Percentiles rank a stretch among this genome's conserved stretches.
These are phyloP conservation scores for Dissophora globulifera DNA, from an alignment of 192 early-diverging fungal species.

Conservation along the genomic window DNA sequence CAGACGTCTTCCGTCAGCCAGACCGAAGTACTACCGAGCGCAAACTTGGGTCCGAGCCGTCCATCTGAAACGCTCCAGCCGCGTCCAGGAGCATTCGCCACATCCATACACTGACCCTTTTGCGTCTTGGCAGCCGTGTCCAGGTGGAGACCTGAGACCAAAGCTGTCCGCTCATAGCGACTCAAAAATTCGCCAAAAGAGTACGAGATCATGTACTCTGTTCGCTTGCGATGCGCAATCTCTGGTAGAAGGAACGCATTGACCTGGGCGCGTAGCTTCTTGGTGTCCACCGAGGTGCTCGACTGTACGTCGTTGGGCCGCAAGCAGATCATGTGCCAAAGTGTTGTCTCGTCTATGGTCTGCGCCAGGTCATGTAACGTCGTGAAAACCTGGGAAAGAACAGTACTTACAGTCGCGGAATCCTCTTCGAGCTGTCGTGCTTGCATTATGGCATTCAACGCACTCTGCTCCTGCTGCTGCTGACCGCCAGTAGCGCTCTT, in stretches of 20 bases:
- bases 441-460: slow-evolving; percentile 25
- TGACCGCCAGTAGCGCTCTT: slow-evolving; percentile 20
- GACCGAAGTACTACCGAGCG: slow-evolving; percentile 66
- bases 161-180: slow-evolving; percentile 73
- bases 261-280: slow-evolving; percentile 76
- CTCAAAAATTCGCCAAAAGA: slow-evolving; percentile 76
- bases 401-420: slow-evolving; percentile 57
- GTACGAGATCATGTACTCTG: slow-evolving; percentile 78
- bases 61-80: slow-evolving; percentile 50
- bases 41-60: slow-evolving; percentile 62
- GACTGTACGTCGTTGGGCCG: slow-evolving; percentile 70
- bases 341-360: slow-evolving; percentile 78
- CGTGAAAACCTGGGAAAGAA: slow-evolving; percentile 67
- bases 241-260: slow-evolving; percentile 75
- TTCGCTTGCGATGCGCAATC: slow-evolving; percentile 69
- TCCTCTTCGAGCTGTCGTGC: slow-evolving; percentile 48
- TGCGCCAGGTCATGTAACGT: slow-evolving; percentile 83
- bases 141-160: slow-evolving; percentile 8
- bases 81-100: slow-evolving; percentile 30
- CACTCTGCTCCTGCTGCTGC: slow-evolving; percentile 3
- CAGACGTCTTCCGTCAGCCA: slow-evolving; percentile 72
- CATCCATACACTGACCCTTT: slow-evolving; percentile 27
- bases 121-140: slow-evolving; percentile 30
- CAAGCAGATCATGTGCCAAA: slow-evolving; percentile 89
- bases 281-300: slow-evolving; percentile 64